Percentiles rank a stretch among this genome's conserved stretches.
Conservation (phyloP, 2,329 filamentous ascomycete species). For the Albophoma yamanashiensis region DNA sequence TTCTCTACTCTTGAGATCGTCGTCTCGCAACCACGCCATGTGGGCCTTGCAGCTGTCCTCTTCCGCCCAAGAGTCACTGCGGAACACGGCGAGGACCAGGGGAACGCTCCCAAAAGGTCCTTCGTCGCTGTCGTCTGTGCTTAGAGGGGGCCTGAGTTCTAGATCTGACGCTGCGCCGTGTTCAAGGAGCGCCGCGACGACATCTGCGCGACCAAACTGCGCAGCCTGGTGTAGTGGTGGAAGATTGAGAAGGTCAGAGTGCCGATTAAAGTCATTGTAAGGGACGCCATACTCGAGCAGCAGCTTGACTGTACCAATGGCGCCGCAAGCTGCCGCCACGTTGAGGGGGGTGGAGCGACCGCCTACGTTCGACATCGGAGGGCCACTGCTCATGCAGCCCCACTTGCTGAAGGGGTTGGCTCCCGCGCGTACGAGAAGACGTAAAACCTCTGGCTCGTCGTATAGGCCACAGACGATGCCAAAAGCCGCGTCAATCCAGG, state of each 20-base stretch:
- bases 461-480: background rate
- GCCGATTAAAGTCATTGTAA: background rate
- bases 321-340: background rate
- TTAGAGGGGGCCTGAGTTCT: too few relatives aligned
- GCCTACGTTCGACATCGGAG: too few relatives aligned
- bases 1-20: background rate
- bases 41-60: background rate
- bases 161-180: background rate
- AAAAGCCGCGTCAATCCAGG: background rate
- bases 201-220: background rate
- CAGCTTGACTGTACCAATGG: background rate
- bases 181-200: background rate
- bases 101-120: too few relatives aligned
- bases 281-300: background rate
- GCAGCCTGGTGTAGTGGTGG: background rate
- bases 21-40: background rate
- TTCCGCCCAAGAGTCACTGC: too few relatives aligned
- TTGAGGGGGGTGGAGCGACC: too few relatives aligned
- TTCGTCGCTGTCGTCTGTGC: too few relatives aligned
- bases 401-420: background rate
- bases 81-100: too few relatives aligned
- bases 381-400: background rate
- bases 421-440: background rate
- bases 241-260: too few relatives aligned
- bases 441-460: background rate